A percentile compares a stretch with the other conserved stretches of the same genome.
Conservation (phyloP, 805 yeast species). For the Yarrowia sp. region DNA sequence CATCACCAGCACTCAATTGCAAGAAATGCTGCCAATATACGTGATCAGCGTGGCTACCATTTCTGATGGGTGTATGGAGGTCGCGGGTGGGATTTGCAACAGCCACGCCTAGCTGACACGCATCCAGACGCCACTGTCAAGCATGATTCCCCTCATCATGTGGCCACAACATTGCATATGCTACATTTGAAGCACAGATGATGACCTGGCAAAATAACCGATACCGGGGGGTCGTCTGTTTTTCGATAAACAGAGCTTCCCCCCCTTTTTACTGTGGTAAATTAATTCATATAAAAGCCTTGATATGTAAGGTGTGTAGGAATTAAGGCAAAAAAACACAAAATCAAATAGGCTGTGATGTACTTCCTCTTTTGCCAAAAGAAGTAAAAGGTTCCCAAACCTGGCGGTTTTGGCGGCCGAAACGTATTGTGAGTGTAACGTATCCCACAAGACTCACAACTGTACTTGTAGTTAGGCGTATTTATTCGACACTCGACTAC, state of each 20-base stretch:
- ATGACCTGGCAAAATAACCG: background rate
- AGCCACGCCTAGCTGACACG: too few relatives aligned
- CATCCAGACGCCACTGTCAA: too few relatives aligned
- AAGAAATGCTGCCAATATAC: too few relatives aligned
- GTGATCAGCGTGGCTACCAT: too few relatives aligned
- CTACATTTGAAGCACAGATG: background rate
- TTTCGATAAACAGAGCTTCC: background rate
- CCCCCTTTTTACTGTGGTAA: background rate
- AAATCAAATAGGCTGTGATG: background rate
- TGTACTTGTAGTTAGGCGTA: too few relatives aligned
- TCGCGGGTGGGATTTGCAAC: too few relatives aligned
- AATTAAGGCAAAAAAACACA: background rate
- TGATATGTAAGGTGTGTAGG: background rate
- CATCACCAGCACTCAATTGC: too few relatives aligned
- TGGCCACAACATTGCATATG: background rate
- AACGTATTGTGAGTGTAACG: too few relatives aligned
- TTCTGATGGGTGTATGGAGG: too few relatives aligned
- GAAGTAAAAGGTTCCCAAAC: conserved; percentile 6
- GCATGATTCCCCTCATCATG: background rate
- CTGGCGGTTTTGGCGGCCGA: conserved; percentile 4
- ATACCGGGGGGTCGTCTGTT: background rate
- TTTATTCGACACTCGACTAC: too few relatives aligned
- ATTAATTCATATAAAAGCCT: conserved; percentile 16
- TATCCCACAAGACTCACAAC: too few relatives aligned
- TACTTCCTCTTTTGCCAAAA: conserved; percentile 20